Evolutionary conservation across 345 rosid genomes (phyloP).

Genomic region (Chamaenerion angustifolium): DNA sequence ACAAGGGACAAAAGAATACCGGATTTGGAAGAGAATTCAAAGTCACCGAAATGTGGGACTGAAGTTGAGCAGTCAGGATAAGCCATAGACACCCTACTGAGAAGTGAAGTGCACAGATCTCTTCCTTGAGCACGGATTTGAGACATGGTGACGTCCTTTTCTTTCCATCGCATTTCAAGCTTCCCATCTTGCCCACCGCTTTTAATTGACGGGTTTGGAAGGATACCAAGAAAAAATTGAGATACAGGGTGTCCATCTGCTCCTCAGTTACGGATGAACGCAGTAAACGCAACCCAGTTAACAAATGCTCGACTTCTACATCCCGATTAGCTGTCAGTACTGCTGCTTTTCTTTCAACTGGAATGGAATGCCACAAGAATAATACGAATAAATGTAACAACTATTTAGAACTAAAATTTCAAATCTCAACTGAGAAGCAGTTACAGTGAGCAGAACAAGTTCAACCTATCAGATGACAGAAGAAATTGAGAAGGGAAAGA

Average conservation of each 20-base stretch:
- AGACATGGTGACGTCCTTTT: slow-evolving; percentile 16
- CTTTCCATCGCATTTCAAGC: slow-evolving; percentile 38
- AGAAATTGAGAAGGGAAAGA: too few relatives aligned
- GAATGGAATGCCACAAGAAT: too few relatives aligned
- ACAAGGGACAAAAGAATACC: slow-evolving; percentile 18
- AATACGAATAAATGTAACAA: too few relatives aligned
- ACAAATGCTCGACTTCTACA: too few relatives aligned
- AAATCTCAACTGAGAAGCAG: too few relatives aligned
- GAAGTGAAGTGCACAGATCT: slow-evolving; percentile 37
- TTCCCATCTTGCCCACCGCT: slow-evolving; percentile 32
- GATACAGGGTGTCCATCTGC: slow-evolving; percentile 44
- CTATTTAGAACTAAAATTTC: not conserved
- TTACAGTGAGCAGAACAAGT: too few relatives aligned
- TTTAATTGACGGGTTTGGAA: slow-evolving; percentile 33
- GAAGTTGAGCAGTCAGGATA: slow-evolving; percentile 25
- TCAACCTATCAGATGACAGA: not conserved
- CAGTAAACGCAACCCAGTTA: slow-evolving; percentile 35
- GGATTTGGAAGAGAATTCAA: slow-evolving; percentile 30
- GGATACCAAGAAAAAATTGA: slow-evolving; percentile 2
- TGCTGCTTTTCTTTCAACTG: too few relatives aligned
- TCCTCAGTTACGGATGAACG: slow-evolving; percentile 39
- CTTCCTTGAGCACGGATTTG: slow-evolving; percentile 16
- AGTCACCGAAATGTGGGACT: slow-evolving; percentile 32
- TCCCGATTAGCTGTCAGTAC: too few relatives aligned
- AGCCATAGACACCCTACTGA: slow-evolving; percentile 38